Evolutionary conservation across 1,284 basidiomycete genomes (phyloP), one percentile per base, ranked within the genome.

Genomic region (Somion occarium): DNA sequence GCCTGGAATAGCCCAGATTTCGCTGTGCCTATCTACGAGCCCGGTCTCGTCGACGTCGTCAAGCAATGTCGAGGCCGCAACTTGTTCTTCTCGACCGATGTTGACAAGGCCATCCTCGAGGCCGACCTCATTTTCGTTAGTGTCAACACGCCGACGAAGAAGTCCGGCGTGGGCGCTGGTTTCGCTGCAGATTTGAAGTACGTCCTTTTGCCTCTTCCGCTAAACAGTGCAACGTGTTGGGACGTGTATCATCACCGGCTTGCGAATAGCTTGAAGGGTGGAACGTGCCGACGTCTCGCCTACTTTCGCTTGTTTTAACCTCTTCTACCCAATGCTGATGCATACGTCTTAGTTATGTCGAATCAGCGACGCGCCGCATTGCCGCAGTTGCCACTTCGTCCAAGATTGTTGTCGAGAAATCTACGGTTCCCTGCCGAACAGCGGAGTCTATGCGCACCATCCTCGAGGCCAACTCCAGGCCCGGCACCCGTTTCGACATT

Each of bases 351-450:
- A 43, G 20, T 15, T 98, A 94, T 72, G 91, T 98, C 59, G 96
- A 99, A 68, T 83, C 90, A 24, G 96, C 95, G 39, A 98, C 97
- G 38, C 92, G 96, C 58, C 90, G 90, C 59, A 99, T 99, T 61
- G 96, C 97, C 41, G 83, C 83, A 49, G 88, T 98, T 52, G 91
- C 97, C 34, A 89, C 77, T 34, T 84, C 90, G 5, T 90, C 85
- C 69, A 99, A 99, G 79, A 99, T 99, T 64, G 96, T 99, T 57
- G 95, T 99, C 52, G 97, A 99, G 68, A 99, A 99, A 73, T 99
- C 96, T 18, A 99, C 96, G 2, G 96, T 99, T 24, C 96, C 96
- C 34, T 98, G 95, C 75, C 86, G 96, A 58, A 99, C 96, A 7
- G 96, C 96, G 54, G 92, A 97, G 69, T 96, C 94, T 23, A 99